These are phyloP conservation scores for Aspergillus fumigatiaffinis DNA, from an alignment of 2,329 filamentous ascomycete genomes.

Conservation along the genomic window DNA sequence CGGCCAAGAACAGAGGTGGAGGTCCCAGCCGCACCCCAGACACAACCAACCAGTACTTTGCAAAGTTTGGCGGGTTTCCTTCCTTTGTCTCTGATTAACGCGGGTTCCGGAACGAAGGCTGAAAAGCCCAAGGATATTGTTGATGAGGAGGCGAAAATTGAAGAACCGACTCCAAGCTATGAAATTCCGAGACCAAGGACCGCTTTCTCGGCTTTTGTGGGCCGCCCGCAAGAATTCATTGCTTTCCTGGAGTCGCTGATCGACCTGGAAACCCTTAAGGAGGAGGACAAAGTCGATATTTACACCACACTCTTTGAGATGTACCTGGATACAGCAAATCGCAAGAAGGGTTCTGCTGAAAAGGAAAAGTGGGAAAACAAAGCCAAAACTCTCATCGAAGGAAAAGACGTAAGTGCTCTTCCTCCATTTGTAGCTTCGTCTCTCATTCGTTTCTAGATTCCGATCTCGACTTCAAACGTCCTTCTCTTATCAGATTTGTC, in stretches of 20 bases:
- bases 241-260: constrained; percentile 87
- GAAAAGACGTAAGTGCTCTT: constrained; percentile 56
- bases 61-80: constrained; percentile 82
- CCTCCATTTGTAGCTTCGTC: not conserved
- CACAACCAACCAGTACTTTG: constrained; percentile 65
- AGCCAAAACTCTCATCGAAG: constrained; percentile 82
- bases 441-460: constrained; percentile 42
- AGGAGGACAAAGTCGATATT: constrained; percentile 75
- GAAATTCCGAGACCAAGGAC: constrained; percentile 76
- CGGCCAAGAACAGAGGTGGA: constrained; percentile 63
- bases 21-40: constrained; percentile 44
- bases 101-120: constrained; percentile 45
- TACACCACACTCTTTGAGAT: constrained; percentile 97
- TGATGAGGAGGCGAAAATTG: constrained; percentile 17
- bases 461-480: constrained; percentile 93
- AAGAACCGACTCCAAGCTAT: constrained; percentile 58
- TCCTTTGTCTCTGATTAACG: constrained; percentile 79
- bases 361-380: constrained; percentile 83
- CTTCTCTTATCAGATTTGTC: constrained; percentile 88
- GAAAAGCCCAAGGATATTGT: constrained; percentile 25
- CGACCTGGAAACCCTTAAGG: constrained; percentile 63
- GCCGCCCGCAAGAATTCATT: constrained; percentile 88
- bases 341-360: constrained; percentile 62
- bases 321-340: constrained; percentile 85
- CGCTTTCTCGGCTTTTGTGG: constrained; percentile 94